phyloP scores from a whole-genome alignment of 108 stramenopile genomes.

The Pseudonitzschia multistriata region DNA sequence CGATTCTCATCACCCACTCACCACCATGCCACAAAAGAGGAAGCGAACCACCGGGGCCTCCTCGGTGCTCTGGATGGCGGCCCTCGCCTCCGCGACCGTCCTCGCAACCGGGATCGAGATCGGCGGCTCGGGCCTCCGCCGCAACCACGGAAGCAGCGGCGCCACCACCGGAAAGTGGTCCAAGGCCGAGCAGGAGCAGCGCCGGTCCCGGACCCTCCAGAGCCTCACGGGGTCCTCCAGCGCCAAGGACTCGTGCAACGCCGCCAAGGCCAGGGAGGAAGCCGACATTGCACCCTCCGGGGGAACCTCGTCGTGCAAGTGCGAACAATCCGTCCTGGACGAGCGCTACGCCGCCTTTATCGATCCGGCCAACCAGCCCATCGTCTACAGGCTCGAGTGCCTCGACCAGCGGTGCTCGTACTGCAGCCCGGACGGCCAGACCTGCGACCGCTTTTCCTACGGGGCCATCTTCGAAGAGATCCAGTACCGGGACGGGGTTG shows the following conservation, averaged over 20 bases:
- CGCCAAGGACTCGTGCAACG: background rate
- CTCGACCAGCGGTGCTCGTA: conserved; percentile 1
- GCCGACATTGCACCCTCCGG: background rate
- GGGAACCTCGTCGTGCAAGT: background rate
- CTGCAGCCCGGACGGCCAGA: background rate
- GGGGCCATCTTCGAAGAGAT: conserved; percentile 4
- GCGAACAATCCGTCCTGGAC: background rate
- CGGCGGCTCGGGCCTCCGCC: no score
- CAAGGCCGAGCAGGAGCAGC: background rate
- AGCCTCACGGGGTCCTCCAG: conserved; percentile 10
- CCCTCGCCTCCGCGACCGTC: no score
- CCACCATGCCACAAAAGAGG: no score
- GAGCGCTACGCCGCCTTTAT: background rate
- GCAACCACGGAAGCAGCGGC: background rate
- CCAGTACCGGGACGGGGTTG: background rate
- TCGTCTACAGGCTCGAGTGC: background rate
- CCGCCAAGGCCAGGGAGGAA: background rate
- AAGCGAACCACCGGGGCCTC: no score
- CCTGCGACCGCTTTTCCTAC: conserved; percentile 4
- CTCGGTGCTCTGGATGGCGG: no score
- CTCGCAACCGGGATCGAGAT: no score
- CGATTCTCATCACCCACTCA: no score
- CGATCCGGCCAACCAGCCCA: background rate
- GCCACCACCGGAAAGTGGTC: background rate
- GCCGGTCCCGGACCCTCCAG: background rate